Conservation (phyloP, 192 early-diverging fungal species). For the Backusella parvicylindrica region DNA sequence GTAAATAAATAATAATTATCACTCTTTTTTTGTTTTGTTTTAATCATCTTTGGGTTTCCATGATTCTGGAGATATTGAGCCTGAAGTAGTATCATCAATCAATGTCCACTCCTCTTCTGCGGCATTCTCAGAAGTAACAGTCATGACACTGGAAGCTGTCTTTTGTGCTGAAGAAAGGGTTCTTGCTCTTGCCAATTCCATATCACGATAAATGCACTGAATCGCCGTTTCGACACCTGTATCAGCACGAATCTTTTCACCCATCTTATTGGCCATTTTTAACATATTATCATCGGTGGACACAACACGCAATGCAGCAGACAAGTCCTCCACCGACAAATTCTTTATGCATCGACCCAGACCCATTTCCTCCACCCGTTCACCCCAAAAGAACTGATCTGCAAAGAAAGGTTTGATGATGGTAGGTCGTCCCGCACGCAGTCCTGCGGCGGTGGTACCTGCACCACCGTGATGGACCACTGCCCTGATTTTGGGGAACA, state of each 20-base stretch:
- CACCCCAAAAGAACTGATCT: slow-evolving; percentile 72
- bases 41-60: slow-evolving; percentile 4
- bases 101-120: slow-evolving; percentile 32
- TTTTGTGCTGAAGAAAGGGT: slow-evolving; percentile 26
- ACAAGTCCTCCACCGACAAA: slow-evolving; percentile 48
- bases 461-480: slow-evolving; percentile 82
- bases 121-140: neutral
- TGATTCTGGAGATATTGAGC: slow-evolving; percentile 10
- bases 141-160: neutral
- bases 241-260: slow-evolving; percentile 55
- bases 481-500: slow-evolving; percentile 60
- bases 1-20: neutral
- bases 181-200: slow-evolving; percentile 47
- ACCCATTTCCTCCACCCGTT: slow-evolving; percentile 60
- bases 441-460: slow-evolving; percentile 69
- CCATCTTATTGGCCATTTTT: slow-evolving; percentile 42
- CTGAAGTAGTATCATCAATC: slow-evolving; percentile 12
- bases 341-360: slow-evolving; percentile 58
- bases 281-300: slow-evolving; percentile 58
- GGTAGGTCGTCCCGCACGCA: slow-evolving; percentile 70
- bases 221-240: slow-evolving; percentile 58
- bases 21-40: neutral
- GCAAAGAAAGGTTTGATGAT: slow-evolving; percentile 72
- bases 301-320: slow-evolving; percentile 42
- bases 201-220: slow-evolving; percentile 59